A percentile compares a stretch with the other conserved stretches of the same genome.
phyloP scores from a whole-genome alignment of 2,329 filamentous ascomycete genomes.

The Apiospora arundinis region DNA sequence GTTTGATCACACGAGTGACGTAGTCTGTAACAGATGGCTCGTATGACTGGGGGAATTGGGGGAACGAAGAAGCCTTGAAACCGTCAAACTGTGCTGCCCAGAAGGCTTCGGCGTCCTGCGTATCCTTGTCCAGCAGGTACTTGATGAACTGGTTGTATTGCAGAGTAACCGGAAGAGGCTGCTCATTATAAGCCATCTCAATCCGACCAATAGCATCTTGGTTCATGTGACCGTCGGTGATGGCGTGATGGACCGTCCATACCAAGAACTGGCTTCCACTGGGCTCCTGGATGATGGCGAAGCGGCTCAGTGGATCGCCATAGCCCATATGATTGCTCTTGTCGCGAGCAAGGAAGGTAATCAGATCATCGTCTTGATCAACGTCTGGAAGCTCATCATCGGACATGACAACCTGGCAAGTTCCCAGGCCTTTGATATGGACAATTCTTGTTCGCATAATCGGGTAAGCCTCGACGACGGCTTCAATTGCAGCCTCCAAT shows the following conservation, averaged over 20 bases:
- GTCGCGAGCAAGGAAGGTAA: constrained; percentile 15
- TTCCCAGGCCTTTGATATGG: background rate
- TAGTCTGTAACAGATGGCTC: constrained; percentile 16
- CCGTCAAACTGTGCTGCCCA: constrained; percentile 3
- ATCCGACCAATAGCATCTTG: constrained; percentile 18
- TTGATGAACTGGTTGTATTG: constrained; percentile 11
- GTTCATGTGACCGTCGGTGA: constrained; percentile 5
- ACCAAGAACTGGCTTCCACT: background rate
- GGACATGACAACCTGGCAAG: constrained; percentile 1
- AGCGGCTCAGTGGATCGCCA: background rate
- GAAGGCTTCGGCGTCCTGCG: background rate
- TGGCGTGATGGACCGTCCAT: background rate
- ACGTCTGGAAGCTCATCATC: background rate
- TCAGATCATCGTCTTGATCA: background rate
- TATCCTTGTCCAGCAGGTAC: constrained; percentile 1
- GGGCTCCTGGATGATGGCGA: background rate
- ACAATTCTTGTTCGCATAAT: constrained; percentile 15
- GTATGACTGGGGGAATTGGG: constrained; percentile 5
- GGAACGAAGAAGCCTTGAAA: background rate
- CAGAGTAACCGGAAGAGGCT: constrained; percentile 14
- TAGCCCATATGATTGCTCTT: constrained; percentile 13
- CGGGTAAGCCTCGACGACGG: background rate
- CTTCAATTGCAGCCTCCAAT: background rate
- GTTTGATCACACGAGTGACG: constrained; percentile 17
- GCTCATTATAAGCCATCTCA: constrained; percentile 19